Conservation (phyloP, 2,329 filamentous ascomycete species). For the Trichothecium roseum region DNA sequence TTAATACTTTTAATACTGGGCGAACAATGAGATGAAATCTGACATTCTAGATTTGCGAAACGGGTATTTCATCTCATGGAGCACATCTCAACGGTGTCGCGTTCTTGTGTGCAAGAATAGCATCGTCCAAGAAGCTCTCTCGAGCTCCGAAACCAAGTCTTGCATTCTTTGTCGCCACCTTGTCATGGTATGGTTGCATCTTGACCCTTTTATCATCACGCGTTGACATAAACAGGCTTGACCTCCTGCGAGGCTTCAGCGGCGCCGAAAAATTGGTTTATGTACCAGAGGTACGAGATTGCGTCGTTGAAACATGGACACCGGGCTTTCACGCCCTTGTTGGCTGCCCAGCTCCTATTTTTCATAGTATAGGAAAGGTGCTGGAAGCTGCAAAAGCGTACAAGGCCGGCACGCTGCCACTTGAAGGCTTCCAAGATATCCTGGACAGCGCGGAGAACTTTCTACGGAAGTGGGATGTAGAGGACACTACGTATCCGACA, state of each 20-base stretch:
- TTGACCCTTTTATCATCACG: not conserved
- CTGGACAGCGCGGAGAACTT: constrained; percentile 12
- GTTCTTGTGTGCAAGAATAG: constrained; percentile 15
- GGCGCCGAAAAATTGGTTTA: constrained; percentile 18
- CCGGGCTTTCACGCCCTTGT: constrained; percentile 14
- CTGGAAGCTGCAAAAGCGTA: constrained; percentile 11
- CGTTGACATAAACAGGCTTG: constrained; percentile 16
- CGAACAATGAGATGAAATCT: too few species aligned
- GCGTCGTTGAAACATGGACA: constrained; percentile 12
- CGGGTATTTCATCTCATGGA: constrained; percentile 15
- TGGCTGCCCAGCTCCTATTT: constrained; percentile 15
- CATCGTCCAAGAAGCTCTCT: constrained; percentile 5
- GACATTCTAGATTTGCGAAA: constrained; percentile 13
- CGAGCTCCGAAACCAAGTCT: constrained; percentile 9
- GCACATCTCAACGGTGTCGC: constrained; percentile 16
- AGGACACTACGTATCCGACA: constrained; percentile 14
- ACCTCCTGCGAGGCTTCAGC: constrained; percentile 17
- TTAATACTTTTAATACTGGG: too few species aligned
- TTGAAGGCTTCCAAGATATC: constrained; percentile 6
- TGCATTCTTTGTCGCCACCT: constrained; percentile 13
- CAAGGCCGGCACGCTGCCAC: constrained; percentile 1
- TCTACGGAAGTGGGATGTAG: constrained; percentile 13
- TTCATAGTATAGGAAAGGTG: constrained; percentile 13
- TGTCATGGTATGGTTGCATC: constrained; percentile 12
- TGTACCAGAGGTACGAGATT: constrained; percentile 12